Percentiles rank a stretch among this genome's conserved stretches.
Evolutionary conservation across 2,329 filamentous ascomycete genomes (phyloP).

Genomic region (Penicillium psychrosexuale): DNA sequence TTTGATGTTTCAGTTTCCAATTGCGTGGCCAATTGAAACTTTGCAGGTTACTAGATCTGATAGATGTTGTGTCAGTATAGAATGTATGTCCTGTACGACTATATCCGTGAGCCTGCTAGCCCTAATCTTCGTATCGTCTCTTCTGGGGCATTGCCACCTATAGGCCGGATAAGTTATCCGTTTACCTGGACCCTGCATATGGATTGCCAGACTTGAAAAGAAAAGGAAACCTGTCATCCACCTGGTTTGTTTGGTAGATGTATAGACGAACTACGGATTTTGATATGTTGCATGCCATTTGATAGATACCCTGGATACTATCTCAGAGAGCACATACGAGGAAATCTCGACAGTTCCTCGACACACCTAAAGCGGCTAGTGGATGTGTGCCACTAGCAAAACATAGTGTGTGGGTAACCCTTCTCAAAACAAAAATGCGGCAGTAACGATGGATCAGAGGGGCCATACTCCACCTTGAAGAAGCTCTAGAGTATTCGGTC

Average conservation of each 20-base stretch:
- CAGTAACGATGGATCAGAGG: no score
- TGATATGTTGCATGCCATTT: background rate
- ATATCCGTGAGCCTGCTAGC: background rate
- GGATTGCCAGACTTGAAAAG: no score
- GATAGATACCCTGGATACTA: background rate
- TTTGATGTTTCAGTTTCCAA: background rate
- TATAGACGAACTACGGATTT: background rate
- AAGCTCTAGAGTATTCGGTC: no score
- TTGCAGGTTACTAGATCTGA: background rate
- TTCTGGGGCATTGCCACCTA: background rate
- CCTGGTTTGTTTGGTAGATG: background rate
- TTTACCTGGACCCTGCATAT: no score
- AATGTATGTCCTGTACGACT: background rate
- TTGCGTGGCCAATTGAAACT: background rate
- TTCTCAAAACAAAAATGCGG: no score
- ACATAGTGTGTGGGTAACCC: no score
- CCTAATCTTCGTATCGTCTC: background rate
- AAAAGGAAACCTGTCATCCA: no score
- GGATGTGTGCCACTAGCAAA: no score
- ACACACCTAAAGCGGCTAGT: no score
- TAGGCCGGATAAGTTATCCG: background rate
- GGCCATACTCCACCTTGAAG: no score
- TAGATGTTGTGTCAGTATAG: background rate
- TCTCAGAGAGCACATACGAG: background rate
- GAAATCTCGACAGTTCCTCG: no score